phyloP scores from a whole-genome alignment of 352 stramenopile species.

The Pythium plurisporium region DNA sequence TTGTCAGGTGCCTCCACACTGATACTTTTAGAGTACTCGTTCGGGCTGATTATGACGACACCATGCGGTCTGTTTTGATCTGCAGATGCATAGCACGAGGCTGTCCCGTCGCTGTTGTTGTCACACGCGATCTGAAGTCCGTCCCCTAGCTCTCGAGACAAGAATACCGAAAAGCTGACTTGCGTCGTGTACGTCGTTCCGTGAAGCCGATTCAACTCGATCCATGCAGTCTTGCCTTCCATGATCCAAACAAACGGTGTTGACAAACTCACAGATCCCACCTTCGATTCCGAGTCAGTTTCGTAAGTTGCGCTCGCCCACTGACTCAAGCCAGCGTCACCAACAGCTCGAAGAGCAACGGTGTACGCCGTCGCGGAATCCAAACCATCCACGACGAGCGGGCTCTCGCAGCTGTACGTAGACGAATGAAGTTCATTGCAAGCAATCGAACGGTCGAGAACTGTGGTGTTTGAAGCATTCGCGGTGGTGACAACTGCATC shows the following conservation, averaged over 20 bases:
- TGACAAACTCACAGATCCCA: slow-evolving; percentile 19
- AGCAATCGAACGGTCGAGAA: neutral
- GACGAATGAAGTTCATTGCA: neutral
- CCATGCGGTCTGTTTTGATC: neutral
- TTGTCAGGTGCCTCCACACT: slow-evolving; percentile 29
- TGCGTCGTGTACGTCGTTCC: slow-evolving; percentile 12
- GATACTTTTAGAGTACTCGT: slow-evolving; percentile 20
- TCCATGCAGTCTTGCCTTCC: slow-evolving; percentile 9
- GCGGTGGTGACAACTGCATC: slow-evolving; percentile 7
- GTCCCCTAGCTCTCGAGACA: neutral
- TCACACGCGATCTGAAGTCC: neutral
- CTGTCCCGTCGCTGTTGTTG: slow-evolving; percentile 7
- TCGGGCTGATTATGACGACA: slow-evolving; percentile 1
- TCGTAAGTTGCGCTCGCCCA: slow-evolving; percentile 27
- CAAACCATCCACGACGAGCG: slow-evolving; percentile 10
- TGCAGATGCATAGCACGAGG: slow-evolving; percentile 11
- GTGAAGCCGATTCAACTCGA: slow-evolving; percentile 17
- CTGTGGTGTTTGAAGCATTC: neutral
- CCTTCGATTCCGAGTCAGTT: slow-evolving; percentile 19
- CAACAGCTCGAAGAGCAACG: slow-evolving; percentile 28
- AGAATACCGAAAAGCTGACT: slow-evolving; percentile 1
- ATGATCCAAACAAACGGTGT: slow-evolving; percentile 15
- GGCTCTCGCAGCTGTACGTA: slow-evolving; percentile 21
- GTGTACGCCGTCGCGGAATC: slow-evolving; percentile 14
- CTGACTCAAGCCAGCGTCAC: slow-evolving; percentile 23